Percentiles rank a stretch among this genome's conserved stretches.
phyloP scores from a whole-genome alignment of 1,139 yeast species.

The Spathaspora sp. region DNA sequence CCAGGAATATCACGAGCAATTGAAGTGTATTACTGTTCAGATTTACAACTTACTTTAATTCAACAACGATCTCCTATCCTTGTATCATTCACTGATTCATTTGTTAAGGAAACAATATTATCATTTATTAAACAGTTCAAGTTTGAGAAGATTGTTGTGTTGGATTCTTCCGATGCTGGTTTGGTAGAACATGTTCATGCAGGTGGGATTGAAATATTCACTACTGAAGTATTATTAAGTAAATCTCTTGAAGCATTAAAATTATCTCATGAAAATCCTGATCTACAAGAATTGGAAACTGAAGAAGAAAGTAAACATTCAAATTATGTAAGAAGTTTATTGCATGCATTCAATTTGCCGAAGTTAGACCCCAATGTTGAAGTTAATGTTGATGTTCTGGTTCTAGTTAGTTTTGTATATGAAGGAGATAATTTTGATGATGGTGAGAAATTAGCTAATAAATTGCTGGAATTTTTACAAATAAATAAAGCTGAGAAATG shows the following conservation, averaged over 20 bases:
- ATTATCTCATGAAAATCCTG: conserved; percentile 8
- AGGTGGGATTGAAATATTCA: conserved; percentile 29
- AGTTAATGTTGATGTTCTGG: conserved; percentile 16
- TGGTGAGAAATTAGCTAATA: conserved; percentile 56
- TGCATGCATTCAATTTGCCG: conserved; percentile 12
- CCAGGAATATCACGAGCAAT: conserved; percentile 55
- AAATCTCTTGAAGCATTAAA: conserved; percentile 32
- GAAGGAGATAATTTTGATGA: conserved; percentile 89
- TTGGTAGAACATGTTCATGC: conserved; percentile 27
- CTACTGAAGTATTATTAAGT: conserved; percentile 34
- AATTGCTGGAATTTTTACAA: conserved; percentile 29
- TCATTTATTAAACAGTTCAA: conserved; percentile 43
- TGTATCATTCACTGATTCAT: conserved; percentile 56
- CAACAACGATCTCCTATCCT: conserved; percentile 87
- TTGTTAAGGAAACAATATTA: conserved; percentile 51
- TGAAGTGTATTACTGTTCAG: conserved; percentile 52
- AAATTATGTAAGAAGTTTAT: conserved; percentile 16
- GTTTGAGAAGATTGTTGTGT: conserved; percentile 51
- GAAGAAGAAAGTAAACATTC: conserved; percentile 14
- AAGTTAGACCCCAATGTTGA: conserved; percentile 2
- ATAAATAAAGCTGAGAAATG: conserved; percentile 26
- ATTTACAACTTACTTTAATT: conserved; percentile 50
- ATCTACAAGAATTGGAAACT: conserved; percentile 6
- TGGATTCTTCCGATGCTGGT: conserved; percentile 77
- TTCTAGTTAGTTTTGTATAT: conserved; percentile 58